A percentile compares a stretch with the other conserved stretches of the same genome.
Conservation (phyloP, 352 stramenopile species). For the Pythium aristosporum region DNA sequence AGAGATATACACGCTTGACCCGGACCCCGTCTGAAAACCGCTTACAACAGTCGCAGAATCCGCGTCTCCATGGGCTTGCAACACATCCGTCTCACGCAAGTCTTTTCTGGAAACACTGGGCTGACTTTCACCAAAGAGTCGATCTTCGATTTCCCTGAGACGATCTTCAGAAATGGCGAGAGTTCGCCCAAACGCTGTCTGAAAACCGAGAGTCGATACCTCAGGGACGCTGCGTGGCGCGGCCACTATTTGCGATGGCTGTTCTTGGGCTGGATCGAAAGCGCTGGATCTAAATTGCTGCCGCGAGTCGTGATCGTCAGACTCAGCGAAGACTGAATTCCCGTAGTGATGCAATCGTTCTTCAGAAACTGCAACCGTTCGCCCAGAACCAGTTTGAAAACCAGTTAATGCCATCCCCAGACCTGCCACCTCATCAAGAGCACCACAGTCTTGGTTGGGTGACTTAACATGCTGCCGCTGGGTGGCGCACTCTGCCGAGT, state of each 20-base stretch:
- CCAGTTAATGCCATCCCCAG: neutral
- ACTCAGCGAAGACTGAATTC: neutral
- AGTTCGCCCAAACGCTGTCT: conserved; percentile 12
- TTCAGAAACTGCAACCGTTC: conserved; percentile 2
- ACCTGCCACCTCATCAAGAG: neutral
- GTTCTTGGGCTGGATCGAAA: neutral
- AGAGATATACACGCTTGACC: conserved; percentile 31
- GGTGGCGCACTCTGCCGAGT: neutral
- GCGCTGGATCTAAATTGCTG: neutral
- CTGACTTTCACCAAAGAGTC: conserved; percentile 6
- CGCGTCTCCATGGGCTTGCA: neutral
- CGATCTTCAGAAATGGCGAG: conserved; percentile 14
- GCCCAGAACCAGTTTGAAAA: conserved; percentile 7
- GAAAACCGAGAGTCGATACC: neutral
- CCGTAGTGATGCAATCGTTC: conserved; percentile 1
- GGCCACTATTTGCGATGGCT: too few relatives aligned
- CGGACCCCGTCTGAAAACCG: conserved; percentile 36
- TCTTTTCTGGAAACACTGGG: neutral
- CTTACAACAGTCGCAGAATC: conserved; percentile 1
- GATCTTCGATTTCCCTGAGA: conserved; percentile 8
- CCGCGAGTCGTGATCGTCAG: neutral
- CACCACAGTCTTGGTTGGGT: neutral
- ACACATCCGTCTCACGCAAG: neutral
- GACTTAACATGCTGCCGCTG: neutral
- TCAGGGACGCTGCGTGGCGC: neutral